Conservation (phyloP, 2,329 filamentous ascomycete species). For the Alternaria brassicae region DNA sequence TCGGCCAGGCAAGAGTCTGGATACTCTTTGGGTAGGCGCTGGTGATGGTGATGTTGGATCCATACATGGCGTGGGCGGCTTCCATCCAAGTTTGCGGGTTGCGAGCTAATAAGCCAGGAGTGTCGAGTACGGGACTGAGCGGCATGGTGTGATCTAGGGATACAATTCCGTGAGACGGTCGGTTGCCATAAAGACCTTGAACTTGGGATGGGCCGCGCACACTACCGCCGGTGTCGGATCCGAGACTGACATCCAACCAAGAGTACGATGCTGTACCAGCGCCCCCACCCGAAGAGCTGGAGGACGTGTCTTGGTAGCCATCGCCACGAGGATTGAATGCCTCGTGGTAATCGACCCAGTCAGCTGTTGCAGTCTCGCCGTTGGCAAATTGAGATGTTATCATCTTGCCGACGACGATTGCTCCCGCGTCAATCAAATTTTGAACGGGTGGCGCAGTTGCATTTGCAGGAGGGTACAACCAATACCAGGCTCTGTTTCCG, state of each 20-base stretch:
- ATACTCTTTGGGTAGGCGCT: conserved; percentile 54
- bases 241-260: conserved; percentile 60
- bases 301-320: conserved; percentile 56
- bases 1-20: conserved; percentile 54
- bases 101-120: conserved; percentile 56
- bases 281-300: conserved; percentile 57
- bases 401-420: conserved; percentile 58
- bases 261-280: conserved; percentile 55
- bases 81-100: conserved; percentile 54
- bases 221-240: conserved; percentile 59
- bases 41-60: conserved; percentile 53
- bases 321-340: conserved; percentile 56
- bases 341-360: conserved; percentile 58
- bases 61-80: conserved; percentile 56
- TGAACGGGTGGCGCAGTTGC: conserved; percentile 61
- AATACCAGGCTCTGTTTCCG: conserved; percentile 66
- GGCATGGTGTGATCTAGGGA: conserved; percentile 59
- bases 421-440: conserved; percentile 66
- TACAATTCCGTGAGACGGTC: conserved; percentile 58
- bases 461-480: conserved; percentile 58
- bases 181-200: conserved; percentile 60
- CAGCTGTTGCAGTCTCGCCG: conserved; percentile 57
- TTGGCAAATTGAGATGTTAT: conserved; percentile 57
- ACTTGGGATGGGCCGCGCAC: conserved; percentile 58
- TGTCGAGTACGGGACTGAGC: conserved; percentile 57